Percentiles rank a stretch among this genome's conserved stretches.
phyloP scores from a whole-genome alignment of 805 yeast genomes.

The Maudiozyma barnettii region DNA sequence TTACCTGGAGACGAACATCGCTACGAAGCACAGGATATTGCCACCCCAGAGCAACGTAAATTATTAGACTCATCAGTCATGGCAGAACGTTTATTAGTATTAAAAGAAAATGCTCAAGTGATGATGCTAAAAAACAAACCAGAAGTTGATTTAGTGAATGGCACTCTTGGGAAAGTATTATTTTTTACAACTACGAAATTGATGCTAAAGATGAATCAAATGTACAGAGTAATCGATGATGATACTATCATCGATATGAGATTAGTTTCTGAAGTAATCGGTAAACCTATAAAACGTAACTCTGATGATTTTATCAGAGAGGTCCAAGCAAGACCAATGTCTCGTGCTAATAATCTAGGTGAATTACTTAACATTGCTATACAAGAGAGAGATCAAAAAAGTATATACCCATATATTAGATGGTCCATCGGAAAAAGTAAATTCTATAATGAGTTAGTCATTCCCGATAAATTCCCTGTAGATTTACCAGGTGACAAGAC shows the following conservation, averaged over 20 bases:
- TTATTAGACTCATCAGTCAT: conserved; percentile 49
- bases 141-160: conserved; percentile 66
- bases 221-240: conserved; percentile 20
- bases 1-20: conserved; percentile 39
- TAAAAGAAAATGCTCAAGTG: conserved; percentile 87
- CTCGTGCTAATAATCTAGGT: conserved; percentile 9
- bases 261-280: conserved; percentile 28
- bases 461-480: conserved; percentile 32
- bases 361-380: conserved; percentile 16
- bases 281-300: conserved; percentile 11
- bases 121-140: conserved; percentile 84
- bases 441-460: conserved; percentile 28
- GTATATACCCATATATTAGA: conserved; percentile 27
- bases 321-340: conserved; percentile 15
- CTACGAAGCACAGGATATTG: conserved; percentile 41
- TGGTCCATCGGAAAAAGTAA: conserved; percentile 25
- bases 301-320: conserved; percentile 24
- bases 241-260: conserved; percentile 26
- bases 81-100: conserved; percentile 53
- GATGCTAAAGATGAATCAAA: conserved; percentile 15
- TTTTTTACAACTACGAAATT: conserved; percentile 29
- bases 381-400: conserved; percentile 10
- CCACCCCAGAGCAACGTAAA: conserved; percentile 23
- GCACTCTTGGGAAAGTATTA: conserved; percentile 71
- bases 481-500: conserved; percentile 28